A percentile compares a stretch with the other conserved stretches of the same genome.
phyloP scores from a whole-genome alignment of 805 yeast species.

The Suhomyces faveliae region DNA sequence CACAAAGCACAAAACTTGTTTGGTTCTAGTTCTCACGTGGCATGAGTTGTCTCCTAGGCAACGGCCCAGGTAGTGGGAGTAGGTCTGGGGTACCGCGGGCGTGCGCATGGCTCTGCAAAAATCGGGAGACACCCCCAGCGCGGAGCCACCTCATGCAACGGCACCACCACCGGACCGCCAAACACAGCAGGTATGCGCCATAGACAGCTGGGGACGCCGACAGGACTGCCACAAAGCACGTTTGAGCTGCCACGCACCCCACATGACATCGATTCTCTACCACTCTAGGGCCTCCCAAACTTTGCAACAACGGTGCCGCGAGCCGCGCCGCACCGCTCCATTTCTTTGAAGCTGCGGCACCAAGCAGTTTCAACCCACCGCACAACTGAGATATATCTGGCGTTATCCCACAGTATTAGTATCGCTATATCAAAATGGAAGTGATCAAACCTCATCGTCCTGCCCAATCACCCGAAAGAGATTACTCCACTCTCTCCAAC shows the following conservation, averaged over 20 bases:
- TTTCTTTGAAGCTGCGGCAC: too few species aligned
- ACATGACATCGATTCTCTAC: not conserved
- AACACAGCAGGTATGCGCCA: not conserved
- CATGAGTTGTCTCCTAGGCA: not conserved
- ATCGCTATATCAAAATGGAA: slow-evolving; percentile 8
- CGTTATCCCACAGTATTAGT: not conserved
- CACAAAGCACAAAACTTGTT: not conserved
- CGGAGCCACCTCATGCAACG: not conserved
- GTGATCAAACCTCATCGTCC: slow-evolving; percentile 28
- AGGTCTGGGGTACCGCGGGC: not conserved
- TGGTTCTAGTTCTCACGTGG: not conserved
- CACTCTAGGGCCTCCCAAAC: not conserved
- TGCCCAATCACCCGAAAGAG: slow-evolving; percentile 50
- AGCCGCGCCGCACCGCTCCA: not conserved
- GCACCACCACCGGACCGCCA: too few species aligned
- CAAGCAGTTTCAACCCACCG: not conserved
- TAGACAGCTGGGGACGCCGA: not conserved
- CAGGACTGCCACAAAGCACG: not conserved
- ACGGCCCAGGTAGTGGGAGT: too few species aligned
- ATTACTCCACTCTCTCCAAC: slow-evolving; percentile 66
- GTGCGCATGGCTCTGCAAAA: not conserved
- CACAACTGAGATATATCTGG: not conserved
- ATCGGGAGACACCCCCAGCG: too few species aligned
- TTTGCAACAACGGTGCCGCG: not conserved
- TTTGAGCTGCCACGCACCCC: not conserved